These are phyloP conservation scores for Blastobotrys robertii DNA, from an alignment of 805 yeast genomes.

Conservation along the genomic window DNA sequence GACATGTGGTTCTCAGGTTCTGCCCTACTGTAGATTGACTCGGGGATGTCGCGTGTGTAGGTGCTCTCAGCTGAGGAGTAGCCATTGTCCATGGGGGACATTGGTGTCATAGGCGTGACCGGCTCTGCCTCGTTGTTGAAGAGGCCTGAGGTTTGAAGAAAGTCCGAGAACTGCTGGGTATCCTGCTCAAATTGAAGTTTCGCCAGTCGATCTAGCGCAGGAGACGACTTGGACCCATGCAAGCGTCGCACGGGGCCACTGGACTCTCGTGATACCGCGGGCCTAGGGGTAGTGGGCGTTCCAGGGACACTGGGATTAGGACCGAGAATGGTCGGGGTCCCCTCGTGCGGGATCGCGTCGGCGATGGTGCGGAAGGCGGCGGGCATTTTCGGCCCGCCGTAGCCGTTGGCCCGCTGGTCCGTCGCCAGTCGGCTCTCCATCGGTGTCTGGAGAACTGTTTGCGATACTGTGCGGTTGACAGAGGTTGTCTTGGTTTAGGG, in stretches of 20 bases:
- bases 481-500: too few relatives aligned
- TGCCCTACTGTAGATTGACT: not conserved
- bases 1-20: not conserved
- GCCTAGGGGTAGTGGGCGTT: not conserved
- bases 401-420: too few relatives aligned
- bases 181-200: not conserved
- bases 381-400: conserved; percentile 1
- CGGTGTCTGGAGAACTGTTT: too few relatives aligned
- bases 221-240: not conserved
- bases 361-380: conserved; percentile 2
- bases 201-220: not conserved
- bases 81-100: not conserved
- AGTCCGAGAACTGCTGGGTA: not conserved
- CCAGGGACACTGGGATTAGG: too few relatives aligned
- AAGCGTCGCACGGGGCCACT: not conserved
- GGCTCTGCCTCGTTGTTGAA: not conserved
- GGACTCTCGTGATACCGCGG: not conserved
- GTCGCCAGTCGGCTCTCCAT: too few relatives aligned
- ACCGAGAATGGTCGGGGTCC: not conserved
- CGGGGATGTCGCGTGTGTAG: too few relatives aligned
- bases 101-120: not conserved
- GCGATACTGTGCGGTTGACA: too few relatives aligned
- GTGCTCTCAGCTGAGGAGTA: not conserved
- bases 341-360: not conserved
- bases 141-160: not conserved